Evolutionary conservation across 768 basidiomycete genomes (phyloP), one percentile per base, ranked within the genome.

Genomic region (Candolleomyces aberdarensis): DNA sequence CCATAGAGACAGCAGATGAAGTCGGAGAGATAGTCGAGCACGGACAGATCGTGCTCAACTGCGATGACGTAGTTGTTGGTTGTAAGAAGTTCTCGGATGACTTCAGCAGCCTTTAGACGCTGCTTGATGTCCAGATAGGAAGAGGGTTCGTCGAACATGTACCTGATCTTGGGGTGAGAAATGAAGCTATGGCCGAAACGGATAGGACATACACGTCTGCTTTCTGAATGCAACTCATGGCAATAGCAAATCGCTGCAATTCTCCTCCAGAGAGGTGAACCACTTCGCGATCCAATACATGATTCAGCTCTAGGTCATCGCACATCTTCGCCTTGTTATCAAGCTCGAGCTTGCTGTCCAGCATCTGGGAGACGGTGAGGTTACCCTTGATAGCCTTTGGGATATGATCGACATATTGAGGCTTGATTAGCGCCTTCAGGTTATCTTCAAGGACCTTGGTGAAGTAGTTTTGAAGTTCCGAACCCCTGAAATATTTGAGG

Each of bases 111-210:
- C 70, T 87, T 91, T 66, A 99, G 76, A 69, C 97, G 91, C 74
- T 99, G 97, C 75, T 85, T 92, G 76, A 98, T 85, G 80, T 99
- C 97, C 65, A 99, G 84, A 72, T 98, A 99, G 80, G 91, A 94
- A 36, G 96, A 98, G 15, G 97, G 97, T 72, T 98, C 97, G 78
- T 98, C 95, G 70, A 98, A 98, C 95, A 98, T 98, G 80, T 97
- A 97, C 41, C 92, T 94, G 71, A 26, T 22, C 26, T 56, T 1
- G 5, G 47, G 8, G 22, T 14, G 8, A 11, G 32, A 13, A n/a
- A 10, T 2, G 5, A 56, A 15, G 17, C 17, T 3, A 10, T 2
- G 41, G 36, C 8, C 6, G 14, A 41, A 41, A 15, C n/a, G 14
- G 40, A 8, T 4, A 15, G 14, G n/a, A 80, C 94, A 66, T 76